A percentile compares a stretch with the other conserved stretches of the same genome.
Conservation (phyloP, 2,329 filamentous ascomycete genomes). For the Ustilaginoidea virens region DNA sequence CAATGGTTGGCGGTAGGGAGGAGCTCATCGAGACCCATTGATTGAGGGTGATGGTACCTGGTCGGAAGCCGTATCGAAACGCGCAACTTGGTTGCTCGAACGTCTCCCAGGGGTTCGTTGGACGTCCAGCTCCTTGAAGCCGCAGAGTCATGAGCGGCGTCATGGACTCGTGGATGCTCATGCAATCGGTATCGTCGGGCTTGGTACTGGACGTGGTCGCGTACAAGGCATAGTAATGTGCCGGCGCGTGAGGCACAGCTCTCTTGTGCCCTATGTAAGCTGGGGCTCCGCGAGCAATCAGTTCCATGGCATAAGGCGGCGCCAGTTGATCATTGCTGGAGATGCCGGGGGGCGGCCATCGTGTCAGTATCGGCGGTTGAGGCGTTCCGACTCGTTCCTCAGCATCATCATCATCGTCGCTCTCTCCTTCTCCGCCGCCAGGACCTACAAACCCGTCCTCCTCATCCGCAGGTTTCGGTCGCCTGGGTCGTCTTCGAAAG, state of each 20-base stretch:
- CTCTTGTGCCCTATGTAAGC: slow-evolving; percentile 38
- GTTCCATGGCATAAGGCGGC: slow-evolving; percentile 37
- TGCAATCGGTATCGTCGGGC: slow-evolving; percentile 28
- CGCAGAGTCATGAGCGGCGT: slow-evolving; percentile 41
- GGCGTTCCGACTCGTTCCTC: not conserved
- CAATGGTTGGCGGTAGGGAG: slow-evolving; percentile 36
- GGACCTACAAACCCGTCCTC: not conserved
- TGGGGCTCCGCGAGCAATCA: slow-evolving; percentile 43
- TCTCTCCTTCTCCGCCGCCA: not conserved
- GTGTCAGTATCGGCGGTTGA: slow-evolving; percentile 6
- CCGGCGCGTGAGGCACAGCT: slow-evolving; percentile 36
- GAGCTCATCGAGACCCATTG: slow-evolving; percentile 49
- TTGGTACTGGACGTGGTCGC: slow-evolving; percentile 31
- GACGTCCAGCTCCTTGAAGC: slow-evolving; percentile 25
- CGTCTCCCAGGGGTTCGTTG: slow-evolving; percentile 48
- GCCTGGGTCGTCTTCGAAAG: slow-evolving; percentile 26
- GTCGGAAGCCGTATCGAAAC: slow-evolving; percentile 48
- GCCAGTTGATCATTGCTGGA: slow-evolving; percentile 32
- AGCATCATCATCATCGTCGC: slow-evolving; percentile 1
- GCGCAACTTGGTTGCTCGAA: slow-evolving; percentile 60
- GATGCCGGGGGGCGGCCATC: slow-evolving; percentile 42
- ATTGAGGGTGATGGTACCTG: slow-evolving; percentile 59
- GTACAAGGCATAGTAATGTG: slow-evolving; percentile 41
- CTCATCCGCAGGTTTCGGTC: slow-evolving; percentile 18
- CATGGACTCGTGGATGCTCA: slow-evolving; percentile 38